Evolutionary conservation across 345 rosid genomes (phyloP).

Genomic region (Linum lewisii): DNA sequence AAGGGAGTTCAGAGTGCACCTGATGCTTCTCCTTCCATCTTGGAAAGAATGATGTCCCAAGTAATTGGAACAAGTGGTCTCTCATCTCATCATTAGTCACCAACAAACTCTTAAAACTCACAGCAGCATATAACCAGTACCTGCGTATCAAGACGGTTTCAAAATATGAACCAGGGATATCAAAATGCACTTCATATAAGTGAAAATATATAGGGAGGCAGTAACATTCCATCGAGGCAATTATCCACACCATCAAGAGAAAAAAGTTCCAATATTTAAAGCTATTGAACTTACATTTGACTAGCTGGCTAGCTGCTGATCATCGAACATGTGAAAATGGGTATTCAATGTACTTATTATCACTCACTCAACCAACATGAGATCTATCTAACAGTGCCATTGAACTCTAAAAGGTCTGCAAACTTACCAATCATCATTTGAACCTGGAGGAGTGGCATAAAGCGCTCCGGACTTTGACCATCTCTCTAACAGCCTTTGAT

Average conservation of each 20-base stretch:
- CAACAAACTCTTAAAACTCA: conserved; percentile 63
- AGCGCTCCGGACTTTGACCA: conserved; percentile 77
- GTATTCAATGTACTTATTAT: no score
- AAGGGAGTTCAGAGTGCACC: conserved; percentile 28
- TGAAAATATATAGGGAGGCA: no score
- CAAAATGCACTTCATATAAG: no score
- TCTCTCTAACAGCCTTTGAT: conserved; percentile 50
- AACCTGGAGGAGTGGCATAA: conserved; percentile 78
- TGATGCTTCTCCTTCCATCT: conserved; percentile 99
- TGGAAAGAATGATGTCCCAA: conserved; percentile 85
- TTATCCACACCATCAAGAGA: no score
- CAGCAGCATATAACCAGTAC: conserved; percentile 98
- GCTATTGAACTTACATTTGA: no score
- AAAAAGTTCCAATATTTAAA: no score
- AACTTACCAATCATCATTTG: conserved; percentile 91
- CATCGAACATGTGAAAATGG: no score
- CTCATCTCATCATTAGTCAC: conserved; percentile 97
- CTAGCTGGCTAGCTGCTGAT: no score
- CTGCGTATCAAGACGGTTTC: conserved; percentile 25
- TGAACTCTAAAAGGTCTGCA: neutral
- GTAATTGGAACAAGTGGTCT: conserved; percentile 88
- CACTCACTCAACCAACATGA: neutral
- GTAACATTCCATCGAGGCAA: no score
- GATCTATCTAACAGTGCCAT: neutral
- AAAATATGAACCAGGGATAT: neutral